Percentiles rank a stretch among this genome's conserved stretches.
These are phyloP conservation scores for Gentiana straminea DNA, from an alignment of 257 asterid species.

Conservation along the genomic window DNA sequence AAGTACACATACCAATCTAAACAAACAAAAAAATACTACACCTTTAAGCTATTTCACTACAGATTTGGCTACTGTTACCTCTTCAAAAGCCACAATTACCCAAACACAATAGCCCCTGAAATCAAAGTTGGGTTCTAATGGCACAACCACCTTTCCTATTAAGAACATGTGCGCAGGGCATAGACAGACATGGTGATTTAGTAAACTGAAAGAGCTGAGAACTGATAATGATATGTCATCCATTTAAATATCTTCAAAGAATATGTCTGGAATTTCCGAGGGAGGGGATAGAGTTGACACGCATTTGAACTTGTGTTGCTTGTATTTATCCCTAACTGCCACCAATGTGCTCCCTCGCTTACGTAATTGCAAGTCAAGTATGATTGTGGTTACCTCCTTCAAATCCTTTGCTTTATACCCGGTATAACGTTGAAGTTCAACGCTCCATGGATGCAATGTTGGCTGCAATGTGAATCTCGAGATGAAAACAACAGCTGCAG, in stretches of 20 bases:
- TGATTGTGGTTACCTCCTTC: slow-evolving; percentile 33
- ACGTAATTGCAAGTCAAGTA: slow-evolving; percentile 58
- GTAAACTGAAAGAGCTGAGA: not conserved
- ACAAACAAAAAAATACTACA: too few species aligned
- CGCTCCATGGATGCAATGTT: slow-evolving; percentile 48
- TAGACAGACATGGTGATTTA: not conserved
- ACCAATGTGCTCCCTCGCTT: slow-evolving; percentile 42
- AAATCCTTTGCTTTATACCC: too few species aligned
- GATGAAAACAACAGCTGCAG: slow-evolving; percentile 63
- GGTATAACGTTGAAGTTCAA: too few species aligned
- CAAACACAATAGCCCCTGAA: too few species aligned
- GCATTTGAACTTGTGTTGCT: slow-evolving; percentile 65
- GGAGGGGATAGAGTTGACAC: slow-evolving; percentile 44
- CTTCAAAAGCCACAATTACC: too few species aligned
- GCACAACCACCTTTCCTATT: too few species aligned
- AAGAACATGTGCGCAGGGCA: too few species aligned
- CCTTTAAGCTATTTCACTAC: too few species aligned
- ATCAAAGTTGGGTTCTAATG: too few species aligned
- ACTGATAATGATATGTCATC: not conserved
- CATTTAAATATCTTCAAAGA: slow-evolving; percentile 20
- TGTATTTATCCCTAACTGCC: slow-evolving; percentile 71
- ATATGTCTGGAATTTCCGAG: slow-evolving; percentile 36
- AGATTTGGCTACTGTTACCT: too few species aligned
- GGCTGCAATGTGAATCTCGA: slow-evolving; percentile 58
- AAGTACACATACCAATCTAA: too few species aligned